These are phyloP conservation scores for Cucurbitaria berberidis DNA, from an alignment of 2,329 filamentous ascomycete genomes.

Conservation along the genomic window DNA sequence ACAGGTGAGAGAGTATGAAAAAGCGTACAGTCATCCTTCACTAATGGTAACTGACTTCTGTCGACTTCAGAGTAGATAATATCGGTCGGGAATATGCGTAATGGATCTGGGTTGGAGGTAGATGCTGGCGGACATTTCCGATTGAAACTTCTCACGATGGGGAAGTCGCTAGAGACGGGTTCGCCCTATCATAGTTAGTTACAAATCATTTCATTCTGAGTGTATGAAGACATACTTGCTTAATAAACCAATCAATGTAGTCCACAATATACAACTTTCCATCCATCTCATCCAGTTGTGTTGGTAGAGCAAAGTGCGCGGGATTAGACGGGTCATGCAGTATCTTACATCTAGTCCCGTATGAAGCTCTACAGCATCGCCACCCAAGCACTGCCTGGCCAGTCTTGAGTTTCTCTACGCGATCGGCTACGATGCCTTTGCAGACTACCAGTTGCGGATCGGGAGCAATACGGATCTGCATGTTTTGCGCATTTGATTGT, in stretches of 20 bases:
- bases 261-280: constrained; percentile 45
- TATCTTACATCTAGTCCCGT: constrained; percentile 47
- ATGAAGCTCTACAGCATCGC: constrained; percentile 45
- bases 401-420: constrained; percentile 55
- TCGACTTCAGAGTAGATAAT: constrained; percentile 26
- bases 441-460: constrained; percentile 63
- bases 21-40: constrained; percentile 14
- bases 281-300: constrained; percentile 36
- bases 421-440: constrained; percentile 55
- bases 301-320: constrained; percentile 26
- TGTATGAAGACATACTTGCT: constrained; percentile 10
- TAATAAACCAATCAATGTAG: constrained; percentile 48
- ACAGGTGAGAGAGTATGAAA: not conserved
- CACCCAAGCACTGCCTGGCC: constrained; percentile 52
- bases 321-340: constrained; percentile 41
- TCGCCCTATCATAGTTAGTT: constrained; percentile 23
- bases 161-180: constrained; percentile 24
- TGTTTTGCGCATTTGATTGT: constrained; percentile 23
- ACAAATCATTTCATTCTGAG: too few relatives aligned
- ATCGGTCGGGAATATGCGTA: constrained; percentile 30
- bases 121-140: constrained; percentile 31
- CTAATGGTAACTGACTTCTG: constrained; percentile 14
- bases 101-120: constrained; percentile 11
- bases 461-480: constrained; percentile 45
- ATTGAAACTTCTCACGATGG: constrained; percentile 24